Percentiles rank a stretch among this genome's conserved stretches.
Evolutionary conservation across 495 filamentous ascomycete species (phyloP).

Genomic region (Annulohypoxylon stygium): DNA sequence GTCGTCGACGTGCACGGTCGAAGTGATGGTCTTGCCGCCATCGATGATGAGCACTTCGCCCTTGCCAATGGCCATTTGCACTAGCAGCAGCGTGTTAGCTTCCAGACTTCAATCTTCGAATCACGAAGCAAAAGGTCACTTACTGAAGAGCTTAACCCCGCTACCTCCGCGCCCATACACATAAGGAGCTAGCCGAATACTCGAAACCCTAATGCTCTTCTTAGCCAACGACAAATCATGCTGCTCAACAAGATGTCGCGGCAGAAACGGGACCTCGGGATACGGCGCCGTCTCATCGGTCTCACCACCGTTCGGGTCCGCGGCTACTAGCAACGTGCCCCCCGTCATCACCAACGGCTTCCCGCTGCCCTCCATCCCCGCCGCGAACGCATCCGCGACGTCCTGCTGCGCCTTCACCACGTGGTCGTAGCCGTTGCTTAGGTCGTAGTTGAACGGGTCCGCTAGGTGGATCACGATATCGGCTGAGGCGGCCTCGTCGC

Average conservation of each 20-base stretch:
- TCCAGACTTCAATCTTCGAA: background rate
- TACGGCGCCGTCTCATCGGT: conserved; percentile 52
- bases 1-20: conserved; percentile 59
- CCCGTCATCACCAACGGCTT: conserved; percentile 55
- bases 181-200: conserved; percentile 56
- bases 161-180: conserved; percentile 60
- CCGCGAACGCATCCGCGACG: conserved; percentile 54
- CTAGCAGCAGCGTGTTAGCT: conserved; percentile 2
- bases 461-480: conserved; percentile 59
- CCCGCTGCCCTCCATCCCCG: conserved; percentile 45
- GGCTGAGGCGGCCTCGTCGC: conserved; percentile 49
- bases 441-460: conserved; percentile 38
- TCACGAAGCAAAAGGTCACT: background rate
- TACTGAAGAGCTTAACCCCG: conserved; percentile 50
- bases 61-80: conserved; percentile 35
- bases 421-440: conserved; percentile 44
- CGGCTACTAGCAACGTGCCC: conserved; percentile 50
- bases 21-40: conserved; percentile 38
- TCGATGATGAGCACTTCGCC: conserved; percentile 47
- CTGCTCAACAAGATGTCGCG: conserved; percentile 46
- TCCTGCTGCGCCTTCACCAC: conserved; percentile 48
- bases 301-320: conserved; percentile 51
- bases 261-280: conserved; percentile 38
- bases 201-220: conserved; percentile 51
- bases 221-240: conserved; percentile 43